Base-by-base conservation (phyloP, 2,329 filamentous ascomycete genomes). In the Nemania sp. region DNA sequence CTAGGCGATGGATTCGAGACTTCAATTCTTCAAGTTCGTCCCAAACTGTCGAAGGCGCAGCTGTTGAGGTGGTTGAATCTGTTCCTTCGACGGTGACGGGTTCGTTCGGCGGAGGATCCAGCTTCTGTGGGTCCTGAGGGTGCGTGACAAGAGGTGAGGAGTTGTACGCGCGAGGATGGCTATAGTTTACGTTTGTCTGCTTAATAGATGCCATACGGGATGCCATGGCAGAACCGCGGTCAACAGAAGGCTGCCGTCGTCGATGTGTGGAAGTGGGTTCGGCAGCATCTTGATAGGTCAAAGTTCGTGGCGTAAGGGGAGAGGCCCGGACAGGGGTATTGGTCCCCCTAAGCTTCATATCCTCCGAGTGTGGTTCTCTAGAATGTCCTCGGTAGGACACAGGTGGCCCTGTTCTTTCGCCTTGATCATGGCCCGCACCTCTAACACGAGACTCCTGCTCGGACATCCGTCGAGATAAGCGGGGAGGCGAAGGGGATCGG, bases 11-110 rank as follows among this genome's bases (percentile, higher is more conserved):
- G 64, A 99, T 96, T 24, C 94, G 85, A 34, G 90, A 94, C 70
- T 97, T 97, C 41, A 99, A 76, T 61, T 97, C 94, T 64, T 97
- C 94, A 23, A 99, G 75, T 72, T 99, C 94, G 68, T 97, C 94
- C 94, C 94, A 99, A 2, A 99, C 90, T 0, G 91, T 97, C 2
- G 91, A 95, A 11, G 92, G 90, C 1, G 90, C 91, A 1, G 88
- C 91, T 0, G 90, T 94, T 0, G 94, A 97, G 28, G 89, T 80
- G 0, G 89, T 93, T 0, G 94, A 97, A 64, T 94, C 91, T 0
- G 91, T 91, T 7, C 86, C 87, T 65, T 92, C 86, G 23, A 76
- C 63, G 54, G 81, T 74, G 36, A 69, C 67, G 17, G 68, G 64
- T 39, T 79, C 78, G 7, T 67, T 71, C 24, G 62, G 57, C 7